These are phyloP conservation scores for Xerocomellus dryophilus DNA, from an alignment of 768 basidiomycete genomes.

Conservation along the genomic window DNA sequence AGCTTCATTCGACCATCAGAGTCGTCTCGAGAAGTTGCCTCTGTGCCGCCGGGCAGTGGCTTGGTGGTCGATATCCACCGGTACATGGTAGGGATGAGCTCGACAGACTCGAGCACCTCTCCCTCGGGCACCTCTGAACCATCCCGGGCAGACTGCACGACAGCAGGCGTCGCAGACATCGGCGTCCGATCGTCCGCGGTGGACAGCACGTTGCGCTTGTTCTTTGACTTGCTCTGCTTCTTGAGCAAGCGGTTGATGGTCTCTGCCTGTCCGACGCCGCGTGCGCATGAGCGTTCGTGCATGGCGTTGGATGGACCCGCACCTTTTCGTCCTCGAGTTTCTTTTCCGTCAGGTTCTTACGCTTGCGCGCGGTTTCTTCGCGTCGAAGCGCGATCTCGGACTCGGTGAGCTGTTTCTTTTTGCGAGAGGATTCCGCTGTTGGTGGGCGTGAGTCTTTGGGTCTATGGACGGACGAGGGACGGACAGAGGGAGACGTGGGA, in stretches of 20 bases:
- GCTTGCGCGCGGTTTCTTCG: conserved; percentile 80
- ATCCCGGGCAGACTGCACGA: conserved; percentile 27
- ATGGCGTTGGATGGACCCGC: not conserved
- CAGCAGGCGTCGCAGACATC: conserved; percentile 28
- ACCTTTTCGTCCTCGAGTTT: conserved; percentile 48
- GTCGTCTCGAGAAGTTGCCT: not conserved
- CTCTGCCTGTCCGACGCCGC: conserved; percentile 53
- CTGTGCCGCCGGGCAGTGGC: conserved; percentile 4
- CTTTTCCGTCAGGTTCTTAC: conserved; percentile 54
- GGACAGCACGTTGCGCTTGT: conserved; percentile 51
- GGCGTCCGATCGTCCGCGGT: conserved; percentile 47
- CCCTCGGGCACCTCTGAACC: conserved; percentile 36
- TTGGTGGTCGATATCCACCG: conserved; percentile 24
- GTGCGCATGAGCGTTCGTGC: not conserved
- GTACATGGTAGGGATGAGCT: conserved; percentile 54
- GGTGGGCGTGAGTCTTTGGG: not conserved
- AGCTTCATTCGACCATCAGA: conserved; percentile 38
- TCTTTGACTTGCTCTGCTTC: conserved; percentile 71
- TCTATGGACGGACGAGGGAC: not conserved
- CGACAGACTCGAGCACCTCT: conserved; percentile 41
- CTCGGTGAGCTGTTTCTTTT: conserved; percentile 66
- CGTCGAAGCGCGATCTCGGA: conserved; percentile 69
- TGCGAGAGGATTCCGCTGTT: conserved; percentile 10
- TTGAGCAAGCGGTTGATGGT: conserved; percentile 88
- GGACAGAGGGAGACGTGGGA: conserved; percentile 65